Evolutionary conservation across 2,329 filamentous ascomycete species (phyloP).

Genomic region (Pseudogymnoascus sp.): DNA sequence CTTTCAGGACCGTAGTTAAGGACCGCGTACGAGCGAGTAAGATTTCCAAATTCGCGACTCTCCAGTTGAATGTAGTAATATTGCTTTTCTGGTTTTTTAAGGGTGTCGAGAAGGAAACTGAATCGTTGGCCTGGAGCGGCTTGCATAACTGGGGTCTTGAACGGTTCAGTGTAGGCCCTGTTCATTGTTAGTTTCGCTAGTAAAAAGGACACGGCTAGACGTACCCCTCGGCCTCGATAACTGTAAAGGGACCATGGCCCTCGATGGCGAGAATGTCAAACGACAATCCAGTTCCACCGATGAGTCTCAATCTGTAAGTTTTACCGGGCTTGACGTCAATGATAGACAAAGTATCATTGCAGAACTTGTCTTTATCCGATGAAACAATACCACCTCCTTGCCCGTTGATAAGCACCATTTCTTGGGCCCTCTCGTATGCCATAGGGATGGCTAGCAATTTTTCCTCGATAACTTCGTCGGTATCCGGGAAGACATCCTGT

Average conservation of each 20-base stretch:
- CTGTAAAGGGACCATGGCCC: slow-evolving; percentile 43
- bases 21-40: slow-evolving; percentile 34
- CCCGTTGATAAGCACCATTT: slow-evolving; percentile 50
- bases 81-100: slow-evolving; percentile 26
- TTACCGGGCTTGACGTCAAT: slow-evolving; percentile 52
- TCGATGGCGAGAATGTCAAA: slow-evolving; percentile 47
- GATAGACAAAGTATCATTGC: slow-evolving; percentile 31
- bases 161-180: slow-evolving; percentile 33
- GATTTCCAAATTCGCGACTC: slow-evolving; percentile 34
- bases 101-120: slow-evolving; percentile 39
- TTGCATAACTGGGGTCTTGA: slow-evolving; percentile 36
- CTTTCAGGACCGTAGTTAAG: slow-evolving; percentile 29
- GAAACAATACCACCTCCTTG: slow-evolving; percentile 25
- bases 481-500: slow-evolving; percentile 48
- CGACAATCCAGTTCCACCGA: slow-evolving; percentile 48
- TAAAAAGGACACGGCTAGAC: neutral
- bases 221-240: slow-evolving; percentile 52
- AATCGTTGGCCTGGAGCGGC: slow-evolving; percentile 42
- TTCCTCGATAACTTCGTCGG: slow-evolving; percentile 42
- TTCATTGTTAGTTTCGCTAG: slow-evolving; percentile 15
- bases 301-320: slow-evolving; percentile 53
- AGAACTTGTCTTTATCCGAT: slow-evolving; percentile 21
- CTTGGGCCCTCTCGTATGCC: slow-evolving; percentile 50
- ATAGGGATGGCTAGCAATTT: slow-evolving; percentile 43
- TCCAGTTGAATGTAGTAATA: slow-evolving; percentile 37